Evolutionary conservation across 2,329 filamentous ascomycete species (phyloP), one percentile per base, ranked within the genome.

Genomic region (Trichoderma aggressivum): DNA sequence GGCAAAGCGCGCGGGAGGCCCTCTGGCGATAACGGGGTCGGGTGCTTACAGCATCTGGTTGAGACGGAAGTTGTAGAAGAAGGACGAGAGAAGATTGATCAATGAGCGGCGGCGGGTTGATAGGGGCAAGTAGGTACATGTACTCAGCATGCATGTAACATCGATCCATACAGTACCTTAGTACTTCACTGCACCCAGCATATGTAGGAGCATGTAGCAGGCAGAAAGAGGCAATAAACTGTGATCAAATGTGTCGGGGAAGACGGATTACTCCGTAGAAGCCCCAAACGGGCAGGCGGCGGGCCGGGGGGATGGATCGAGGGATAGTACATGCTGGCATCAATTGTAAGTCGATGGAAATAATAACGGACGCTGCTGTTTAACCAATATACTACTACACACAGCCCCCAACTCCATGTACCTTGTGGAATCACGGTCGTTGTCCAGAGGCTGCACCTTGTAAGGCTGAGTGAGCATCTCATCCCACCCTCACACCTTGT

Each of bases 241-340:
- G 43, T 53, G 30, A 39, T 39, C 36, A 39, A 7, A 39, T 39
- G 36, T 39, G 18, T 24, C n/a, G 18, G 60, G 26, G 60, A 63
- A 63, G 36, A 43, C 36, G 60, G 60, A 30, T 43, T 28, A 21
- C 50, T 66, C 50, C 32, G 50, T 58, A 28, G 47, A 65, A 65
- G 62, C 62, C 62, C 62, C 62, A 65, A 39, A 34, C 21, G 47
- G 62, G 47, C 50, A 56, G 47, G 61, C 43, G 62, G 62, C 47
- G 50, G 50, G 32, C 30, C 18, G 43, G 61, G 62, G 61, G 47
- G 18, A 24, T n/a, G n/a, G n/a, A n/a, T n/a, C n/a, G n/a, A n/a
- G n/a, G n/a, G n/a, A n/a, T n/a, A n/a, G n/a, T n/a, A 39, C 36
- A 39, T 4, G 36, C 7, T 18, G 36, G 36, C 36, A 39, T 39